Evolutionary conservation across 306 rosid genomes (phyloP).

Genomic region (Delonix regia): DNA sequence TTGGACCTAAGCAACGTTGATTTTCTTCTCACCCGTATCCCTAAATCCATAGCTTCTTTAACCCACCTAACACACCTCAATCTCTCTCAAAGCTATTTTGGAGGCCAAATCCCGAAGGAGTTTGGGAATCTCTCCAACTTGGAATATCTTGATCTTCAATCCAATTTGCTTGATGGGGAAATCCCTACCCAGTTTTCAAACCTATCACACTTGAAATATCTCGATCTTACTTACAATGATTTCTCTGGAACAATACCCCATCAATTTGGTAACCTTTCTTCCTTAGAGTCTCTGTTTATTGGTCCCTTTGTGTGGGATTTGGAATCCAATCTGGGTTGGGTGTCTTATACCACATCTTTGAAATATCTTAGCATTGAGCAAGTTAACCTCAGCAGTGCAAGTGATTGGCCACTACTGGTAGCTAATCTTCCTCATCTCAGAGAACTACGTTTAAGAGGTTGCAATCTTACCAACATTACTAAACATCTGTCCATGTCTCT

Average conservation of each 20-base stretch:
- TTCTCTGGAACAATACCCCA: neutral
- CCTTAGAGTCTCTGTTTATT: neutral
- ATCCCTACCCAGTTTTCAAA: neutral
- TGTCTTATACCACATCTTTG: neutral
- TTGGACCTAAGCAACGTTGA: neutral
- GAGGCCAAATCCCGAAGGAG: neutral
- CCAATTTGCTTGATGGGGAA: neutral
- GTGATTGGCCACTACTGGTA: neutral
- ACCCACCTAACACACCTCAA: too few species aligned
- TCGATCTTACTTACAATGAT: neutral
- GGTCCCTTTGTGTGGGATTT: neutral
- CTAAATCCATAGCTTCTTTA: too few species aligned
- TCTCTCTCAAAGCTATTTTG: neutral
- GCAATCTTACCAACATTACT: neutral
- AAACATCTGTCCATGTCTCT: neutral
- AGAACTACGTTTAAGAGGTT: neutral
- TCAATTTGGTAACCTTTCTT: neutral
- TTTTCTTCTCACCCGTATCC: too few species aligned
- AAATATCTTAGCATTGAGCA: neutral
- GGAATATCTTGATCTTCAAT: slow-evolving; percentile 1
- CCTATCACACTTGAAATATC: neutral
- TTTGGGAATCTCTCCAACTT: neutral
- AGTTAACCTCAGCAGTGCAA: slow-evolving; percentile 1
- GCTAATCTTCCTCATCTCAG: neutral
- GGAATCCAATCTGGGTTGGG: neutral